These are phyloP conservation scores for Roridomyces roridus DNA, from an alignment of 768 basidiomycete genomes.

Conservation along the genomic window DNA sequence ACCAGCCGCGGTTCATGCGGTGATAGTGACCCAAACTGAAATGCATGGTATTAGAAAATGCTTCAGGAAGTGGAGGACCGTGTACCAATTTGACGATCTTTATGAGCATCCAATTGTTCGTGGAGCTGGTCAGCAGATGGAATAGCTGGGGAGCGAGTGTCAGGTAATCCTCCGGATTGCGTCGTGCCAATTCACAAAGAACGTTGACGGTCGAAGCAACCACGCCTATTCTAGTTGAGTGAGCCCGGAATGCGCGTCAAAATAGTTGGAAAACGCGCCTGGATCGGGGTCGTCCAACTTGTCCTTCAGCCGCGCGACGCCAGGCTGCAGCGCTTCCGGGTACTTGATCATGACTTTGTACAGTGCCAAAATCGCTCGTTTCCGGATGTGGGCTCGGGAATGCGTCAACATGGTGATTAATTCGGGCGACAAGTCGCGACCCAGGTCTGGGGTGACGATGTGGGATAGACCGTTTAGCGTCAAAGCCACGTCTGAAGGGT, in stretches of 20 bases:
- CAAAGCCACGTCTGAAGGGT: conserved; percentile 74
- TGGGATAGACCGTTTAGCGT: conserved; percentile 85
- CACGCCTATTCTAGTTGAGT: conserved; percentile 61
- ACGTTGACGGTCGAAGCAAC: conserved; percentile 95
- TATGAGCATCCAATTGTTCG: conserved; percentile 99
- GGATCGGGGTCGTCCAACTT: conserved; percentile 81
- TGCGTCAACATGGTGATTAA: conserved; percentile 88
- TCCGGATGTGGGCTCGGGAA: conserved; percentile 86
- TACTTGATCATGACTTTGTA: conserved; percentile 84
- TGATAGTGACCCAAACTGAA: conserved; percentile 89
- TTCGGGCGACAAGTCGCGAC: conserved; percentile 89
- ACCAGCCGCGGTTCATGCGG: conserved; percentile 94
- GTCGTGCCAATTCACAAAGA: conserved; percentile 88
- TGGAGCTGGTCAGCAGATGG: conserved; percentile 89
- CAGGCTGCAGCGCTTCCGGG: conserved; percentile 75
- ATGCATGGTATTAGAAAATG: conserved; percentile 10
- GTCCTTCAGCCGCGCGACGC: conserved; percentile 75
- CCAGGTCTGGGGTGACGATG: conserved; percentile 86
- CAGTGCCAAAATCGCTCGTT: conserved; percentile 85
- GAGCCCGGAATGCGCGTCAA: not conserved
- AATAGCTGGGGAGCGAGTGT: conserved; percentile 92
- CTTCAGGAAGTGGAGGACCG: not conserved
- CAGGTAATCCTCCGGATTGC: conserved; percentile 81
- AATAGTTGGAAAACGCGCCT: conserved; percentile 44
- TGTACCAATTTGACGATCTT: conserved; percentile 97